Conservation (phyloP, 305 asterid species). For the Solanum hybrid region DNA sequence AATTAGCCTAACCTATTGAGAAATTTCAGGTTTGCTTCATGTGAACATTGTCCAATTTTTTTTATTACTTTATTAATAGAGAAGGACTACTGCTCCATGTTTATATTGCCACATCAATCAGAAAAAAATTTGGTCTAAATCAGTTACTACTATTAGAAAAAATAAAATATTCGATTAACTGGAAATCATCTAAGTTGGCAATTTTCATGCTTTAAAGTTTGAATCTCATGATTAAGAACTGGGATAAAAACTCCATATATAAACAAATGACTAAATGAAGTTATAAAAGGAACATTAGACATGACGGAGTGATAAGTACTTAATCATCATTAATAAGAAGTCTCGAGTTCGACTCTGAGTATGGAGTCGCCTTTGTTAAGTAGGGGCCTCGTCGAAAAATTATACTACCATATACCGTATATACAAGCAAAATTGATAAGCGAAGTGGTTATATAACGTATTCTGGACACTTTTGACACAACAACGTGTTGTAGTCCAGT, state of each 20-base stretch:
- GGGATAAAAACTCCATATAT: not conserved
- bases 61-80: not conserved
- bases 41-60: not conserved
- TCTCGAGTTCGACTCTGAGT: not conserved
- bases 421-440: not conserved
- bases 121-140: not conserved
- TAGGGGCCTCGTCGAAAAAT: too few relatives aligned
- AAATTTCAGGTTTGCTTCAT: not conserved
- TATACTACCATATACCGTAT: not conserved
- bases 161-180: not conserved
- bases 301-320: not conserved
- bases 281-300: not conserved
- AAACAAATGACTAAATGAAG: not conserved
- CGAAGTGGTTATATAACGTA: too few relatives aligned
- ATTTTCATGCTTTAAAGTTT: not conserved
- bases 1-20: not conserved
- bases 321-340: not conserved
- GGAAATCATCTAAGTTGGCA: not conserved
- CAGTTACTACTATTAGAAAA: not conserved
- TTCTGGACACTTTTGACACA: not conserved
- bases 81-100: not conserved
- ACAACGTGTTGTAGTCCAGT: too few relatives aligned
- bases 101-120: not conserved
- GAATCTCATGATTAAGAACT: not conserved
- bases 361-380: not conserved